These are phyloP conservation scores for Epichloe baconii DNA, from an alignment of 2,329 filamentous ascomycete genomes.

Conservation along the genomic window DNA sequence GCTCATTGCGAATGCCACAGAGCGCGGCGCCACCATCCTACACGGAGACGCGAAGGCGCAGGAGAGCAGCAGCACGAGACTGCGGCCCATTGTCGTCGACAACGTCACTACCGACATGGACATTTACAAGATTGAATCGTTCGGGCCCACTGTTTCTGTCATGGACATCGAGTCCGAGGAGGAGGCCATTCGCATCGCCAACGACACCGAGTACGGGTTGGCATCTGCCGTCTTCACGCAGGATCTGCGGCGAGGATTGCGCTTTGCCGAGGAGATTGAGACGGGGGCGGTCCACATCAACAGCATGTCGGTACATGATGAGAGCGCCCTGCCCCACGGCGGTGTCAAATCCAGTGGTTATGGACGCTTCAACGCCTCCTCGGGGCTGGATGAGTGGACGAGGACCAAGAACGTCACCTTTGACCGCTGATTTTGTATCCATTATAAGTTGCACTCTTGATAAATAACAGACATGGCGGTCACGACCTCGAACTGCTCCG, in stretches of 20 bases:
- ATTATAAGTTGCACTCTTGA: background rate
- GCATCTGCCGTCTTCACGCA: constrained; percentile 58
- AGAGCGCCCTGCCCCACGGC: constrained; percentile 49
- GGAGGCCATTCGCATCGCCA: constrained; percentile 60
- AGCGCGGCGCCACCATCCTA: constrained; percentile 48
- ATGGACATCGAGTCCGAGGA: constrained; percentile 55
- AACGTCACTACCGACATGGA: constrained; percentile 54
- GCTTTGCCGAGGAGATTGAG: constrained; percentile 50
- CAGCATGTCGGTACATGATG: constrained; percentile 52
- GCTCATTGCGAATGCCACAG: constrained; percentile 53
- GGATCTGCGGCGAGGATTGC: constrained; percentile 46
- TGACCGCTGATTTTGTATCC: constrained; percentile 16
- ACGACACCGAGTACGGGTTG: constrained; percentile 73
- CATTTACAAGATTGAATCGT: constrained; percentile 61
- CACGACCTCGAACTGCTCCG: too few relatives aligned
- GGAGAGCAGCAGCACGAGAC: constrained; percentile 22
- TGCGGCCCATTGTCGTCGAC: constrained; percentile 55
- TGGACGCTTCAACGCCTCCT: constrained; percentile 43
- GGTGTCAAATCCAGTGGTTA: constrained; percentile 52
- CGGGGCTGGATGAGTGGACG: constrained; percentile 48
- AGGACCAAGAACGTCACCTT: constrained; percentile 52
- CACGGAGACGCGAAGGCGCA: constrained; percentile 23
- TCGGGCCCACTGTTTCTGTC: constrained; percentile 61
- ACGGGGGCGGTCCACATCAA: constrained; percentile 58
- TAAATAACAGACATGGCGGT: too few relatives aligned